These are phyloP conservation scores for Apophysomyces sp. DNA, from an alignment of 371 early-diverging fungal genomes.

Conservation along the genomic window DNA sequence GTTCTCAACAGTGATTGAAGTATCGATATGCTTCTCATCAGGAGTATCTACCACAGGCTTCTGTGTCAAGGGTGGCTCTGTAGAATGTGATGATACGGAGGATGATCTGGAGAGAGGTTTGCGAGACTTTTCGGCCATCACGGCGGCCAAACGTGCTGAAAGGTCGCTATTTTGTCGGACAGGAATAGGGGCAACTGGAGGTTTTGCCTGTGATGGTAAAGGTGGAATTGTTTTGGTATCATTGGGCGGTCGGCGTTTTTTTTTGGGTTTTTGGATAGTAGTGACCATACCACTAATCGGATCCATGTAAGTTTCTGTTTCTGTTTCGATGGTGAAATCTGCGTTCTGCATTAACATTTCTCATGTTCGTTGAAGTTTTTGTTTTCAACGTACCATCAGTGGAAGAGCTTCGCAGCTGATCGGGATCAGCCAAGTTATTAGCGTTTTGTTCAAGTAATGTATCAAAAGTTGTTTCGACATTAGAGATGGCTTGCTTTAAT, in stretches of 20 bases:
- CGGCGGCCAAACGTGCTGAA: constrained; percentile 41
- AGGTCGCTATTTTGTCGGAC: constrained; percentile 33
- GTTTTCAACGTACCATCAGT: not conserved
- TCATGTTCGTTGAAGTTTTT: not conserved
- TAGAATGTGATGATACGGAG: not conserved
- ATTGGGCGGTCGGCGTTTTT: not conserved
- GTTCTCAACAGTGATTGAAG: not conserved
- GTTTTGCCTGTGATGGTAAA: not conserved
- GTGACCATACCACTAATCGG: constrained; percentile 51
- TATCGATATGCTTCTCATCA: not conserved
- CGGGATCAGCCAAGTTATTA: not conserved
- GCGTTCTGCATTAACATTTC: not conserved
- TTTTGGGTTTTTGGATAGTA: constrained; percentile 31
- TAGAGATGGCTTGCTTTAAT: constrained; percentile 74
- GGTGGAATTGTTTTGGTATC: constrained; percentile 2
- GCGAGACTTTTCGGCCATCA: constrained; percentile 26
- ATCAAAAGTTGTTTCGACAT: constrained; percentile 80
- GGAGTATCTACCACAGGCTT: not conserved
- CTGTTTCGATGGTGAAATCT: constrained; percentile 6
- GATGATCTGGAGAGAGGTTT: not conserved
- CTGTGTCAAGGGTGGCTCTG: not conserved
- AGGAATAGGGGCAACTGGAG: not conserved
- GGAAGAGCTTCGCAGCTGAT: not conserved
- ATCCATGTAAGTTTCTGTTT: constrained; percentile 48
- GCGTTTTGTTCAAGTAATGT: constrained; percentile 63